Evolutionary conservation across 2,329 filamentous ascomycete species (phyloP), one percentile per base, ranked within the genome.

Genomic region (Colletotrichum sp.): DNA sequence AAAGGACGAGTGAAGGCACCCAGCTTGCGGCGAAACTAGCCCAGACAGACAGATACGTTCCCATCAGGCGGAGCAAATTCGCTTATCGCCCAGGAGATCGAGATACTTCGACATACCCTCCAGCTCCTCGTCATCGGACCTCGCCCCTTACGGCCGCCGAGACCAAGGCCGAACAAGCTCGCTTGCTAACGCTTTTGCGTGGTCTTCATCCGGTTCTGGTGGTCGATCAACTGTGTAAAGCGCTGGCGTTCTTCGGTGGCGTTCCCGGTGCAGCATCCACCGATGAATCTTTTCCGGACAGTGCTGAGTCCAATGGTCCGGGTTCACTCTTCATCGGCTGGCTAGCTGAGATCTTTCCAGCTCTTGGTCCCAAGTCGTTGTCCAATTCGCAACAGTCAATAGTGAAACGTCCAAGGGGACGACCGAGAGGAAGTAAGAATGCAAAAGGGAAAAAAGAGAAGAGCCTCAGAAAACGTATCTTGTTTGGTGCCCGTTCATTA

Each of bases 341-440:
- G 91, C 83, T 93, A 60, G 85, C 90, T 15, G 92, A 93, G 79
- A 92, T 93, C 70, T 93, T 93, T 76, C 91, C 91, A 21, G 85
- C 83, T 43, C 72, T 82, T 83, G 72, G 83, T 82, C 60, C 70
- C 13, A 67, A 16, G 15, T 36, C 18, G 68, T 79, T 76, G 70
- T 34, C 79, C 71, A 48, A 67, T 57, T 34, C 21, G 28, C 39
- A 32, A 26, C 61, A 68, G 32, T 75, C 60, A 43, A 30, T 77
- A 77, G 28, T 77, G 71, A 67, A 69, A 81, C 63, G 76, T 24
- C 80, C 84, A 7, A 83, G 87, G 75, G 87, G 87, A 26, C 82
- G 85, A 26, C 87, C 88, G 6, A 89, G 88, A 77, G 88, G 88
- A 15, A 89, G 88, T 81, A 89, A 89, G 77, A 86, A 86, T 6